Conservation (phyloP, 78 protist species). For the Diacronema lutheri region DNA sequence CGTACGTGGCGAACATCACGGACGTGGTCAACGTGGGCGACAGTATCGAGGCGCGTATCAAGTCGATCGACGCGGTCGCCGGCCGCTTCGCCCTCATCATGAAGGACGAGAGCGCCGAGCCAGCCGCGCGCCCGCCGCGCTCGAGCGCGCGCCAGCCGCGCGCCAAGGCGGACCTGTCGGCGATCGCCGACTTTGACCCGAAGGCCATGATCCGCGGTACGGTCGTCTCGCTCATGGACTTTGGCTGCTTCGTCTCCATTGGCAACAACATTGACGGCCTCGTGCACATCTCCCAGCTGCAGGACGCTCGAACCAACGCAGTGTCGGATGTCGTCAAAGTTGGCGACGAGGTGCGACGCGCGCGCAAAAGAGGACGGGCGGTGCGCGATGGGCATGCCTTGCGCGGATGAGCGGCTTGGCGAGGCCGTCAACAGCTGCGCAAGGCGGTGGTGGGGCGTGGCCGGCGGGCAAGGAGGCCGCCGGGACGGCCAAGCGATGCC, state of each 20-base stretch:
- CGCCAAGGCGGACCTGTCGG: not conserved
- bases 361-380: too few species aligned
- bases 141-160: not conserved
- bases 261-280: conserved; percentile 8
- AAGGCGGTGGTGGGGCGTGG: too few species aligned
- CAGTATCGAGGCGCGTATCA: not conserved
- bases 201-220: not conserved
- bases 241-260: not conserved
- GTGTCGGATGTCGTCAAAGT: not conserved
- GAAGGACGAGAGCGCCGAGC: not conserved
- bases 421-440: too few species aligned
- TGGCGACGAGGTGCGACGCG: too few species aligned
- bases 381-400: too few species aligned
- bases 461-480: too few species aligned
- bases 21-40: not conserved
- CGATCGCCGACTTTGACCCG: not conserved
- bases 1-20: not conserved
- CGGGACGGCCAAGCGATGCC: too few species aligned
- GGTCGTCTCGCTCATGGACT: not conserved
- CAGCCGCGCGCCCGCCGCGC: too few species aligned
- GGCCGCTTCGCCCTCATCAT: not conserved
- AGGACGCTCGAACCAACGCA: not conserved
- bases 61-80: not conserved
- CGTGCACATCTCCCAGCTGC: not conserved
- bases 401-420: too few species aligned